phyloP scores from a whole-genome alignment of 352 stramenopile species.

The Globisporangium viniferum region DNA sequence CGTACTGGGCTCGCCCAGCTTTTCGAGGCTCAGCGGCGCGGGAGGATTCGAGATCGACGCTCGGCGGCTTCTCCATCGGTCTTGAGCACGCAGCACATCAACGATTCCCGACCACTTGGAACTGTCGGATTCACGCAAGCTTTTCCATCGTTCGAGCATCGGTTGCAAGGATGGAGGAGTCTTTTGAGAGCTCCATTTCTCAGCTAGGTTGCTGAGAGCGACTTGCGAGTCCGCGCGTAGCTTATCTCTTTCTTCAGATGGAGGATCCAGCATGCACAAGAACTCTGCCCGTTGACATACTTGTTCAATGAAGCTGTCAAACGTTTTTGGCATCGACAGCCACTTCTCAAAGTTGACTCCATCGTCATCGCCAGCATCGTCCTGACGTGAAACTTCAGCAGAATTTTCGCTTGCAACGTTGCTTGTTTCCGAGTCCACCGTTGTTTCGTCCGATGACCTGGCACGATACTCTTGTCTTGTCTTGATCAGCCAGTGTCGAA shows the following conservation, averaged over 20 bases:
- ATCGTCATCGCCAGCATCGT: conserved; percentile 22
- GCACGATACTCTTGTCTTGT: conserved; percentile 75
- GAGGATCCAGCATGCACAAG: conserved; percentile 66
- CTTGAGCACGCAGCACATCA: conserved; percentile 73
- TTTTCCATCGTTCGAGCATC: conserved; percentile 87
- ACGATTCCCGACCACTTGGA: conserved; percentile 87
- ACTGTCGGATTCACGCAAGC: conserved; percentile 63
- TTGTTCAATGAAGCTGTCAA: conserved; percentile 65
- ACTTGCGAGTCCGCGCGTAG: conserved; percentile 66
- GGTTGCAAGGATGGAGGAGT: conserved; percentile 78
- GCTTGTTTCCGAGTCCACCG: not conserved
- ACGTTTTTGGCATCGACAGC: conserved; percentile 57
- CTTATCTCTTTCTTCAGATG: conserved; percentile 65
- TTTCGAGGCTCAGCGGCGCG: not conserved
- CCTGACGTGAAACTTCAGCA: not conserved
- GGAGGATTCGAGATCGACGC: conserved; percentile 34
- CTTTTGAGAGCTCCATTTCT: conserved; percentile 85
- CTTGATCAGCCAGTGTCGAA: conserved; percentile 86
- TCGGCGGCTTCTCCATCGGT: conserved; percentile 45
- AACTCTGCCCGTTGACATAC: conserved; percentile 72
- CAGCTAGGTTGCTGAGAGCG: conserved; percentile 75
- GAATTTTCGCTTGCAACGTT: not conserved
- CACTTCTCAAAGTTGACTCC: conserved; percentile 54
- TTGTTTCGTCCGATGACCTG: conserved; percentile 39
- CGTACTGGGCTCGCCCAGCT: conserved; percentile 12